These are phyloP conservation scores for Eragrostis tef DNA, from an alignment of 202 grass and related monocot species.

Conservation along the genomic window DNA sequence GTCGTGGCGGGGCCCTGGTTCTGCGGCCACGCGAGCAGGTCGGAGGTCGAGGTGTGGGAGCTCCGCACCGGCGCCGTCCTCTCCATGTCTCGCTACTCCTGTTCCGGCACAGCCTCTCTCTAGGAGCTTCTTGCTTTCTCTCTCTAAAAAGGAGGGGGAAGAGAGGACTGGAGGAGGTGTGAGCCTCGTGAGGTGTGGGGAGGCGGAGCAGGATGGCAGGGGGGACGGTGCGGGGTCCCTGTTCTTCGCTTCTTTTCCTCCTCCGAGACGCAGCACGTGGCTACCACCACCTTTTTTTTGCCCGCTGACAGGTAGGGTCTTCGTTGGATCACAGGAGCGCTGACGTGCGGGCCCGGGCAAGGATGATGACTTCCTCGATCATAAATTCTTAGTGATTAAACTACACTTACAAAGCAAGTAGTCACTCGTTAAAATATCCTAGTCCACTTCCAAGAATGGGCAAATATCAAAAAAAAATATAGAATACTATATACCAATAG, in stretches of 20 bases:
- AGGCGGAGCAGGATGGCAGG: conserved; percentile 35
- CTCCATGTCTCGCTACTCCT: conserved; percentile 54
- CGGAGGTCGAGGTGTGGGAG: conserved; percentile 77
- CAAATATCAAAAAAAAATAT: no score
- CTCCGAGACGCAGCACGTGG: conserved; percentile 16
- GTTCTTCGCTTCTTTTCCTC: conserved; percentile 5
- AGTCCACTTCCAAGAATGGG: no score
- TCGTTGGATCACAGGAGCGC: neutral
- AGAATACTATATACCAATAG: no score
- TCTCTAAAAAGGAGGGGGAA: conserved; percentile 28
- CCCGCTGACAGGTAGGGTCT: conserved; percentile 1
- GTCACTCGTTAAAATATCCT: no score
- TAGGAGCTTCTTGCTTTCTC: conserved; percentile 3
- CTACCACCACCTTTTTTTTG: neutral
- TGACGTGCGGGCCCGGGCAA: neutral
- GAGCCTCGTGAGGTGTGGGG: conserved; percentile 38
- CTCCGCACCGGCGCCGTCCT: conserved; percentile 75
- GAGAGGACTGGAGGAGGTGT: neutral
- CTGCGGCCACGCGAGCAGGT: conserved; percentile 83
- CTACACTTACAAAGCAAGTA: no score
- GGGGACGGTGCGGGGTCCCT: conserved; percentile 65
- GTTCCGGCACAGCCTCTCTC: neutral
- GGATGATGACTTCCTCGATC: no score
- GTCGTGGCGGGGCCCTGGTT: conserved; percentile 35
- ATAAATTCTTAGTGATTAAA: no score